These are phyloP conservation scores for Gymnopus androsaceus DNA, from an alignment of 1,284 basidiomycete genomes.

Conservation along the genomic window DNA sequence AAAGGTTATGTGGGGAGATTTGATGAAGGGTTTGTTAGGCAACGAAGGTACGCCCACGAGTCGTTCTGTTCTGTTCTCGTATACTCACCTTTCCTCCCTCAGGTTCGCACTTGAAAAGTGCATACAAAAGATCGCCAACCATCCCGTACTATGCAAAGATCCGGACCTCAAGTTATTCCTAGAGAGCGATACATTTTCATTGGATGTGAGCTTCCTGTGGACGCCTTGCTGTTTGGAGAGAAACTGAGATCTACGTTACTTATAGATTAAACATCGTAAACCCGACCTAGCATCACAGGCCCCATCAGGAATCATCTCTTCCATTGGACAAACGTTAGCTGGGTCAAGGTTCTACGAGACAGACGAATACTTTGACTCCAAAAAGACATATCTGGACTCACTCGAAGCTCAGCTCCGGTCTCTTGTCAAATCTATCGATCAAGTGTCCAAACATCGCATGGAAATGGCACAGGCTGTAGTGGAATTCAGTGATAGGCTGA, in stretches of 20 bases:
- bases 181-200: slow-evolving; percentile 81
- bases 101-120: slow-evolving; percentile 81
- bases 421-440: slow-evolving; percentile 83
- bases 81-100: not conserved
- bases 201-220: slow-evolving; percentile 61
- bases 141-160: slow-evolving; percentile 85
- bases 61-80: not conserved
- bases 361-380: slow-evolving; percentile 97
- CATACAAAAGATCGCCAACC: slow-evolving; percentile 85
- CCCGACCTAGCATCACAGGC: slow-evolving; percentile 44
- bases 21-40: slow-evolving; percentile 85
- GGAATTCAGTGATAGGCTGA: slow-evolving; percentile 73
- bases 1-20: slow-evolving; percentile 62
- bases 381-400: slow-evolving; percentile 84
- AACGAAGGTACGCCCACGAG: slow-evolving; percentile 50
- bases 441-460: slow-evolving; percentile 78
- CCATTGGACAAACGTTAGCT: slow-evolving; percentile 75
- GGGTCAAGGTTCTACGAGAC: slow-evolving; percentile 90
- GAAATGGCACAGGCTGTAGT: slow-evolving; percentile 69
- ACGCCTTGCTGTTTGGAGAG: not conserved
- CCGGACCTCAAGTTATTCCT: slow-evolving; percentile 85
- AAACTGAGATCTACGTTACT: not conserved
- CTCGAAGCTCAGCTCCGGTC: slow-evolving; percentile 88
- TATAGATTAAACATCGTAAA: slow-evolving; percentile 86
- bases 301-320: slow-evolving; percentile 65